Conservation (phyloP, 2,329 filamentous ascomycete species). For the Talaromyces sp. region DNA sequence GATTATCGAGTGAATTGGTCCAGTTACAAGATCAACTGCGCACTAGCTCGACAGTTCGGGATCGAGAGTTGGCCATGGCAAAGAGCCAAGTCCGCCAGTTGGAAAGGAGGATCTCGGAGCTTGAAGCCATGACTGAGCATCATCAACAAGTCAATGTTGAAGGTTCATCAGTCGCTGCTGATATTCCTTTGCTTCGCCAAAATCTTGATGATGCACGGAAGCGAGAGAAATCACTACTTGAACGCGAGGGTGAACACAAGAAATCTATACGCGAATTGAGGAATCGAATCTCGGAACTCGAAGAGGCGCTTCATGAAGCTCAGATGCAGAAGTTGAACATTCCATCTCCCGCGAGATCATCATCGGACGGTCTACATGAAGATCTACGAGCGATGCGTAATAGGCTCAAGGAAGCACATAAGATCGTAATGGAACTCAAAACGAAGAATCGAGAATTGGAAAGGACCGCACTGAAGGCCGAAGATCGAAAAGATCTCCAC, state of each 20-base stretch:
- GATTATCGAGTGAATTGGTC: conserved; percentile 50
- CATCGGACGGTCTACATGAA: conserved; percentile 41
- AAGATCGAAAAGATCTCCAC: conserved; percentile 44
- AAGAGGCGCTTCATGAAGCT: conserved; percentile 64
- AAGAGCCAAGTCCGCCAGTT: conserved; percentile 63
- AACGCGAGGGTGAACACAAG: conserved; percentile 64
- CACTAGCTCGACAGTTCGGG: conserved; percentile 37
- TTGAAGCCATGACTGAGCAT: conserved; percentile 54
- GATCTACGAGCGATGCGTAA: conserved; percentile 59
- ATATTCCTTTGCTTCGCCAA: conserved; percentile 60
- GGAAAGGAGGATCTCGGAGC: conserved; percentile 53
- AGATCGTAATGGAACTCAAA: conserved; percentile 56
- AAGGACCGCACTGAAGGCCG: conserved; percentile 47
- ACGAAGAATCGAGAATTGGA: conserved; percentile 50
- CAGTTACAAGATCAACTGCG: conserved; percentile 52
- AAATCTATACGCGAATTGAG: conserved; percentile 62
- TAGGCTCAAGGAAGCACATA: conserved; percentile 60
- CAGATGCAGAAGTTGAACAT: conserved; percentile 51
- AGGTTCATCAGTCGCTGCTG: conserved; percentile 36
- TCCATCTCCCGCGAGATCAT: conserved; percentile 54
- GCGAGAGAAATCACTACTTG: conserved; percentile 62
- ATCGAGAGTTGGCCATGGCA: conserved; percentile 50
- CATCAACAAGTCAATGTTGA: conserved; percentile 45
- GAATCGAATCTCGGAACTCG: conserved; percentile 63
- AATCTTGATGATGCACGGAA: conserved; percentile 63